Conservation (phyloP, 2,329 filamentous ascomycete genomes). For the Paraphaeosphaeria minitans region DNA sequence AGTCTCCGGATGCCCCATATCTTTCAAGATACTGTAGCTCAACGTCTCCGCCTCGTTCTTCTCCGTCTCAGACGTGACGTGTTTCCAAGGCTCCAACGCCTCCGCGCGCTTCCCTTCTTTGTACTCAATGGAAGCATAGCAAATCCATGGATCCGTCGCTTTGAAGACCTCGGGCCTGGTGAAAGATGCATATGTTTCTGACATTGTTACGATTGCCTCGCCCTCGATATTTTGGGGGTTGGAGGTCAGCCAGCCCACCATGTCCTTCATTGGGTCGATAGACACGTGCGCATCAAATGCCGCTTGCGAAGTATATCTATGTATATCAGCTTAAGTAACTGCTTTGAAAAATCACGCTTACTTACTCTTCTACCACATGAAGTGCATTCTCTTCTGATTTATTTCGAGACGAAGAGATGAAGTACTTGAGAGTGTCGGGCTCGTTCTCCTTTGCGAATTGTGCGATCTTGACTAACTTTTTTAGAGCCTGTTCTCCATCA, state of each 20-base stretch:
- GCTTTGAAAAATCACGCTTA: not conserved
- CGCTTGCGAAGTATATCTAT: conserved; percentile 25
- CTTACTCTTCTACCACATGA: conserved; percentile 28
- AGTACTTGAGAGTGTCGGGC: conserved; percentile 20
- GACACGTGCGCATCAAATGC: conserved; percentile 29
- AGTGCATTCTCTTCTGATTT: conserved; percentile 18
- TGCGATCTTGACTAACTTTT: conserved; percentile 15
- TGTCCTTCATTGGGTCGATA: conserved; percentile 14
- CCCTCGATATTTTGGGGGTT: conserved; percentile 18
- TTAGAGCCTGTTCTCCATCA: conserved; percentile 16
- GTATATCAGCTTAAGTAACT: not conserved
- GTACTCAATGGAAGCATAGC: conserved; percentile 27
- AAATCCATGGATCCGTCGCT: conserved; percentile 22
- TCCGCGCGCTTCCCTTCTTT: conserved; percentile 22
- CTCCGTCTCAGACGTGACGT: conserved; percentile 22
- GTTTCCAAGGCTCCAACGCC: conserved; percentile 27
- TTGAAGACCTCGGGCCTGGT: conserved; percentile 14
- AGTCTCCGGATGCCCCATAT: conserved; percentile 20
- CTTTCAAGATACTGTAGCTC: conserved; percentile 23
- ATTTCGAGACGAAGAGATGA: conserved; percentile 17
- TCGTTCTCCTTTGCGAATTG: conserved; percentile 20
- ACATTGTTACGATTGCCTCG: conserved; percentile 12
- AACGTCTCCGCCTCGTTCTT: conserved; percentile 28
- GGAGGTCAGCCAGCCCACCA: conserved; percentile 15
- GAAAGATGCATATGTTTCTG: conserved; percentile 20